phyloP scores from a whole-genome alignment of 805 yeast species.

The Wickerhamiella slavikovae region DNA sequence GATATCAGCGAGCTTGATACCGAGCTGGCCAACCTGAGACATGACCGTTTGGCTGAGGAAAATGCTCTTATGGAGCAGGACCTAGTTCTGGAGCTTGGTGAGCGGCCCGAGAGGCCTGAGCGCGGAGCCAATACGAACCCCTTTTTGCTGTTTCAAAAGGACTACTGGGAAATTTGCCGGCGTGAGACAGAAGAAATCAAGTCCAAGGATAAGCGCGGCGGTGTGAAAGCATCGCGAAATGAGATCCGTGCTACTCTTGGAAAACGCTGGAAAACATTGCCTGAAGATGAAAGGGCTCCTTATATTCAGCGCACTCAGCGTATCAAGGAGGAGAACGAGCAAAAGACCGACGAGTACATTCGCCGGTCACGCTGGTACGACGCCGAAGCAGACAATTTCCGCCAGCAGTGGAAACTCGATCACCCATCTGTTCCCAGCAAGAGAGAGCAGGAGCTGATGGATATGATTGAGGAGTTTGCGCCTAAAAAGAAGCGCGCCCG shows the following conservation, averaged over 20 bases:
- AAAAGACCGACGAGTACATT: slow-evolving; percentile 16
- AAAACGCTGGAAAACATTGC: slow-evolving; percentile 21
- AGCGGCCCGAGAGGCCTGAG: slow-evolving; percentile 20
- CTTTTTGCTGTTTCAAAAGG: slow-evolving; percentile 21
- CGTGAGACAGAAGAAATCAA: slow-evolving; percentile 17
- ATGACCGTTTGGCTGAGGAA: slow-evolving; percentile 14
- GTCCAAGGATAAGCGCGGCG: slow-evolving; percentile 10
- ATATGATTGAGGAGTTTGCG: slow-evolving; percentile 4
- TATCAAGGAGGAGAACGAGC: slow-evolving; percentile 18
- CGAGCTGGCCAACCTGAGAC: slow-evolving; percentile 13
- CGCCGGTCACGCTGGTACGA: slow-evolving; percentile 17
- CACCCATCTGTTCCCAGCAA: slow-evolving; percentile 12
- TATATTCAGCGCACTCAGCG: slow-evolving; percentile 18
- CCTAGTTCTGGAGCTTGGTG: slow-evolving; percentile 19
- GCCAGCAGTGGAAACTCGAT: slow-evolving; percentile 20
- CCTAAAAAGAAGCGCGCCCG: slow-evolving; percentile 7
- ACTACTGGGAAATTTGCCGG: slow-evolving; percentile 22
- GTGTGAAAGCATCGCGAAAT: slow-evolving; percentile 20
- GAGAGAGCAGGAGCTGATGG: slow-evolving; percentile 10
- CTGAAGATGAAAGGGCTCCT: slow-evolving; percentile 19
- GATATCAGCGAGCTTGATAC: slow-evolving; percentile 9
- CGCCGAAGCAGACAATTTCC: slow-evolving; percentile 19
- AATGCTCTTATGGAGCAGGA: slow-evolving; percentile 18
- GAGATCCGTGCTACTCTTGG: slow-evolving; percentile 23
- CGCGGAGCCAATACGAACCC: slow-evolving; percentile 21